A percentile compares a stretch with the other conserved stretches of the same genome.
Evolutionary conservation across 495 filamentous ascomycete genomes (phyloP).

Genomic region (Bacidia rubella): DNA sequence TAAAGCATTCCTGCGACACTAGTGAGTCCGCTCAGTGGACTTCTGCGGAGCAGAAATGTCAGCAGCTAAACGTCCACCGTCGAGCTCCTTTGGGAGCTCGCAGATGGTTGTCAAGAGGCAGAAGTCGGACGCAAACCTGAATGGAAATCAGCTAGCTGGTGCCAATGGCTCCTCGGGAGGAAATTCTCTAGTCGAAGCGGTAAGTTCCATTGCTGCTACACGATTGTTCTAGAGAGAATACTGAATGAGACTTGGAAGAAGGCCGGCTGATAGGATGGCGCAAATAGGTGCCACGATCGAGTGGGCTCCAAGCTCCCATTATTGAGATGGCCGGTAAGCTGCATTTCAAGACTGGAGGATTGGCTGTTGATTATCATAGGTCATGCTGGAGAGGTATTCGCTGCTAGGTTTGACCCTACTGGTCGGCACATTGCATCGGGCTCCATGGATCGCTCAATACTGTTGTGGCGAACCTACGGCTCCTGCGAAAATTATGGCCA

Average conservation of each 20-base stretch:
- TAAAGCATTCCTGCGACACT: no score
- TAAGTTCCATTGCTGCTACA: conserved; percentile 34
- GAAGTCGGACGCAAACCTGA: conserved; percentile 54
- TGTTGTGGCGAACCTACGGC: conserved; percentile 86
- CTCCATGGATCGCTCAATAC: conserved; percentile 87
- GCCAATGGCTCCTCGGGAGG: conserved; percentile 51
- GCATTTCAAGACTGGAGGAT: background rate
- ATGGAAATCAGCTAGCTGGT: conserved; percentile 44
- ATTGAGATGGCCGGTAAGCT: conserved; percentile 79
- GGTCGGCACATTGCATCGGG: conserved; percentile 86
- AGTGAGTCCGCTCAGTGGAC: no score
- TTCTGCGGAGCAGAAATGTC: conserved; percentile 66
- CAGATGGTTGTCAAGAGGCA: conserved; percentile 85
- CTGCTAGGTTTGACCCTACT: conserved; percentile 77
- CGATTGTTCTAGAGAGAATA: conserved; percentile 3
- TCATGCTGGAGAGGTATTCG: conserved; percentile 72
- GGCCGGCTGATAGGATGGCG: conserved; percentile 21
- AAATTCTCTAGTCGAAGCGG: conserved; percentile 72
- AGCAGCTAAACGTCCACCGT: conserved; percentile 76
- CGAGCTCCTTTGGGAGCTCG: conserved; percentile 60
- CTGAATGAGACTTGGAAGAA: conserved; percentile 13
- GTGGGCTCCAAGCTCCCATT: conserved; percentile 75
- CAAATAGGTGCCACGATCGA: conserved; percentile 64
- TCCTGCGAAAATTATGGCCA: conserved; percentile 87
- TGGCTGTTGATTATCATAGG: conserved; percentile 24